These are phyloP conservation scores for Calonectria ilicicola DNA, from an alignment of 2,329 filamentous ascomycete genomes.

Conservation along the genomic window DNA sequence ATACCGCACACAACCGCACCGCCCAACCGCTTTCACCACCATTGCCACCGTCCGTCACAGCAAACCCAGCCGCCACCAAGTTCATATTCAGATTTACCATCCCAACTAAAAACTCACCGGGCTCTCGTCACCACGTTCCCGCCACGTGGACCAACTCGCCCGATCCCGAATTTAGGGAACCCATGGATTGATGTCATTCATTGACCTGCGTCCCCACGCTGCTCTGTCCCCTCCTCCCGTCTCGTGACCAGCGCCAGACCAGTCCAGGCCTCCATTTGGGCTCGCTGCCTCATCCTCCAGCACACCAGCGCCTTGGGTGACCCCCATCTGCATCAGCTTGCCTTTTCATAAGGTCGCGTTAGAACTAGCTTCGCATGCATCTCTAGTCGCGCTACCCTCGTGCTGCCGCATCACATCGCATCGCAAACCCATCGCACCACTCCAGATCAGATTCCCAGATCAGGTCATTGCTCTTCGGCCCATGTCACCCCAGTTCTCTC, in stretches of 20 bases:
- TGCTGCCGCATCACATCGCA: slow-evolving; percentile 32
- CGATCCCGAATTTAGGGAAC: not conserved
- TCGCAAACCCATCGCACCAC: slow-evolving; percentile 25
- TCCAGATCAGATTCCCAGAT: slow-evolving; percentile 22
- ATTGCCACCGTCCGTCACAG: not conserved
- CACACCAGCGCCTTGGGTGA: not conserved
- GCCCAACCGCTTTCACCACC: not conserved
- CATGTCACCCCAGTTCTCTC: slow-evolving; percentile 40
- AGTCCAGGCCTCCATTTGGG: slow-evolving; percentile 3
- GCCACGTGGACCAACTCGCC: slow-evolving; percentile 11
- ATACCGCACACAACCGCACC: not conserved
- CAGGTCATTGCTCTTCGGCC: slow-evolving; percentile 30
- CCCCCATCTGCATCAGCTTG: slow-evolving; percentile 5
- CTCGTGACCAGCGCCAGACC: slow-evolving; percentile 13
- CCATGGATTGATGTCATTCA: slow-evolving; percentile 20
- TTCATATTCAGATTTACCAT: not conserved
- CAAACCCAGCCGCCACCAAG: not conserved
- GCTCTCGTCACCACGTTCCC: not conserved
- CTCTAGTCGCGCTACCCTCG: slow-evolving; percentile 32
- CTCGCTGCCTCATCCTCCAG: slow-evolving; percentile 4
- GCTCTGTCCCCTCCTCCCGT: not conserved
- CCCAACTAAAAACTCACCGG: not conserved
- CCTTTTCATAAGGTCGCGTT: slow-evolving; percentile 18
- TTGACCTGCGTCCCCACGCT: slow-evolving; percentile 16
- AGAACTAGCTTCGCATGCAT: slow-evolving; percentile 30